A percentile compares a stretch with the other conserved stretches of the same genome.
These are phyloP conservation scores for Curvularia sp. DNA, from an alignment of 2,329 filamentous ascomycete species.

Conservation along the genomic window DNA sequence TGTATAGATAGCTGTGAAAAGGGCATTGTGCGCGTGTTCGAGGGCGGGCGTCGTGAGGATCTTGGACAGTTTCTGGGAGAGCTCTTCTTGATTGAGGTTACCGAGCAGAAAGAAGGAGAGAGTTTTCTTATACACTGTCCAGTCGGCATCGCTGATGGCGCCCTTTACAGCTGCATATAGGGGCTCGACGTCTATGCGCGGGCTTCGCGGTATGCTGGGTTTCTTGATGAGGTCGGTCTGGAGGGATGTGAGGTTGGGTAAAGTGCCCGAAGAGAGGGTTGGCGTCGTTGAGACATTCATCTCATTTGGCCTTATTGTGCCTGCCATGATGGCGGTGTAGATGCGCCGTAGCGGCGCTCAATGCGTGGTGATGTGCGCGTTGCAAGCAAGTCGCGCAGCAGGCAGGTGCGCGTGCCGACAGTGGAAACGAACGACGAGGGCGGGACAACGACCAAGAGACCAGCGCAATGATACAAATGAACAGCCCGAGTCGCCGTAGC, in stretches of 20 bases:
- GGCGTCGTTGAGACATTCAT: constrained; percentile 46
- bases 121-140: constrained; percentile 66
- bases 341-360: constrained; percentile 19
- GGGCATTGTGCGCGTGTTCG: constrained; percentile 68
- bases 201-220: constrained; percentile 58
- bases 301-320: constrained; percentile 48
- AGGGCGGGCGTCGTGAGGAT: constrained; percentile 62
- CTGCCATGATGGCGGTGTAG: constrained; percentile 43
- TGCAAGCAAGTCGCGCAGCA: constrained; percentile 12
- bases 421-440: constrained; percentile 15
- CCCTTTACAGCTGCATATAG: constrained; percentile 67
- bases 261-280: constrained; percentile 42
- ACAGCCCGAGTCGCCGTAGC: constrained; percentile 23
- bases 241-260: constrained; percentile 37
- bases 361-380: constrained; percentile 19
- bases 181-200: constrained; percentile 68
- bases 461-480: constrained; percentile 10
- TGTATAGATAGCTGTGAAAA: constrained; percentile 64
- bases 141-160: constrained; percentile 63
- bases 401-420: constrained; percentile 15
- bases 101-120: constrained; percentile 65
- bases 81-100: constrained; percentile 67
- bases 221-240: constrained; percentile 57
- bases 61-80: constrained; percentile 62
- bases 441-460: constrained; percentile 8